Evolutionary conservation across 176 grass and related monocot species (phyloP), one percentile per base, ranked within the genome.

Genomic region (Triticum turgidum): DNA sequence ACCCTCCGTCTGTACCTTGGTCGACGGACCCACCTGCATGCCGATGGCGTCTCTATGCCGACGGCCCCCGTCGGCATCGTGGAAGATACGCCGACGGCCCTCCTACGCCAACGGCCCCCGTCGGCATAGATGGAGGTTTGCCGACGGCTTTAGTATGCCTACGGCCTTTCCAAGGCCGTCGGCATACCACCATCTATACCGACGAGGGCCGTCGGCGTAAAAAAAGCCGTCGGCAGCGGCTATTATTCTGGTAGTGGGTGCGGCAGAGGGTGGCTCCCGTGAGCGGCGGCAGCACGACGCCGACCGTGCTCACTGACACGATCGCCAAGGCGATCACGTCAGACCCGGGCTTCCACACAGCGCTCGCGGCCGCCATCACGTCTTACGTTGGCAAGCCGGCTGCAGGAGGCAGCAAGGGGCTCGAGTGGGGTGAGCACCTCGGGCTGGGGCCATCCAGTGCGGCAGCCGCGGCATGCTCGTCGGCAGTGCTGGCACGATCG

Each of bases 321-420:
- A 89, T 98, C 33, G 90, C 97, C 1, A 94, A 94, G 79, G 91
- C 85, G 9, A 92, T 96, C 85, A 87, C 92, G 38, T 83, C 88
- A 77, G 92, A 94, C 61, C 92, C 96, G 12, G 61, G 66, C 56
- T 98, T 96, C 84, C 96, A 94, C 70, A 92, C 86, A 30, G 91
- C 82, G 34, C 83, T 98, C 49, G 84, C 84, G 10, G 91, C 91
- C 7, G 91, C 90, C 13, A 92, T 95, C 84, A 91, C 90, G 29
- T 94, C 93, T 13, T 92, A 94, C 33, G 91, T 98, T 39, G 93
- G 91, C 69, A 83, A 67, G 18, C 80, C 92, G 47, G 85, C 45
- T 20, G 56, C 76, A 25, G 61, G 64, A 25, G 59, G 76, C 3
- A 5, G 29, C 67, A 75, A 81, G 54, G 83, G 77, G 35, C 47